phyloP scores from a whole-genome alignment of 257 asterid species.

The Oldenlandia corymbosa region DNA sequence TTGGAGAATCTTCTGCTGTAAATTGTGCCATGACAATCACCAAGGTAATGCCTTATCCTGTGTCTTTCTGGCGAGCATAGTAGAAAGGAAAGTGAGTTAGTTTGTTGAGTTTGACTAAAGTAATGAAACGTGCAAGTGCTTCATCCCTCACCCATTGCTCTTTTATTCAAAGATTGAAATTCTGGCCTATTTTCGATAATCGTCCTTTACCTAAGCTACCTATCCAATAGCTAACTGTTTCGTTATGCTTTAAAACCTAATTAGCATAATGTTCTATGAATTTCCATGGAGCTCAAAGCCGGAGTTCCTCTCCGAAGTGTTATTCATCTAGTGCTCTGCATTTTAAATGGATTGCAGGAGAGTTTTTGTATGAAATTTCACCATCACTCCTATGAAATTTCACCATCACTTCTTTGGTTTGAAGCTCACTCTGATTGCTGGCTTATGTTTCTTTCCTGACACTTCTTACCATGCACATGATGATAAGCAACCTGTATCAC shows the following conservation, averaged over 20 bases:
- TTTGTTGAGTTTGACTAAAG: background rate
- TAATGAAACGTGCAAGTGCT: background rate
- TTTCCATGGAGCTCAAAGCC: background rate
- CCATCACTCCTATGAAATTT: no score
- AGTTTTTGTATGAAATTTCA: background rate
- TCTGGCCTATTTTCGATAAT: background rate
- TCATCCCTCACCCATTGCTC: background rate
- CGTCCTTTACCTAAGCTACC: background rate
- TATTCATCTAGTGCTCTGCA: background rate
- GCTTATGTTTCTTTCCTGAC: background rate
- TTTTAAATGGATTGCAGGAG: background rate
- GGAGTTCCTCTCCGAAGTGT: background rate
- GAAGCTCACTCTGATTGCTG: background rate
- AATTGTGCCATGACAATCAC: constrained; percentile 73
- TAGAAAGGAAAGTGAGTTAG: background rate
- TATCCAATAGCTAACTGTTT: background rate
- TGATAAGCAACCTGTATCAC: background rate
- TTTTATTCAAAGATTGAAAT: background rate
- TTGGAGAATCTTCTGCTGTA: constrained; percentile 84
- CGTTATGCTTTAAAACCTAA: background rate
- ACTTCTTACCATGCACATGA: background rate
- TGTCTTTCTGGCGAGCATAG: constrained; percentile 7
- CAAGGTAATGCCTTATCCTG: constrained; percentile 46
- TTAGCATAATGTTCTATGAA: background rate
- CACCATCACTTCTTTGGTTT: no score